These are phyloP conservation scores for Ilex asprella DNA, from an alignment of 257 asterid species.

Conservation along the genomic window DNA sequence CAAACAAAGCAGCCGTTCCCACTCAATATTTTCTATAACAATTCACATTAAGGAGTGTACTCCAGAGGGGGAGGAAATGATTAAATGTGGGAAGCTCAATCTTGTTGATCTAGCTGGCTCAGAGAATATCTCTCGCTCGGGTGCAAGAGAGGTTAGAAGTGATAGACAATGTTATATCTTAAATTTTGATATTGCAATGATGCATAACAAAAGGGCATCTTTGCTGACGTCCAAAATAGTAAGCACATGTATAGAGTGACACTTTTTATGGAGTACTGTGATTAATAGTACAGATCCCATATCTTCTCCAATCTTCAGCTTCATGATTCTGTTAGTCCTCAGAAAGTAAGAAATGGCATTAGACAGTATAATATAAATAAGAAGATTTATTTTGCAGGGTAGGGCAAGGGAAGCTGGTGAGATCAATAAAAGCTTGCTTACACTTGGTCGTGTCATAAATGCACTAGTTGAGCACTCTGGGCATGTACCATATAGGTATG, in stretches of 20 bases:
- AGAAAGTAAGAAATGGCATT: neutral
- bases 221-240: neutral
- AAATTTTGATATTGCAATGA: neutral
- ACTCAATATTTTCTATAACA: conserved; percentile 89
- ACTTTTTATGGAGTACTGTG: neutral
- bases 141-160: conserved; percentile 88
- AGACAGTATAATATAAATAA: neutral
- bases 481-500: conserved; percentile 90
- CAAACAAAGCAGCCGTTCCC: conserved; percentile 99
- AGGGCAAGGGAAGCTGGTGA: conserved; percentile 99
- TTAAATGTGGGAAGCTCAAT: conserved; percentile 94
- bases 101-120: conserved; percentile 99
- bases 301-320: neutral
- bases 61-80: conserved; percentile 98
- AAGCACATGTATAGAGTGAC: neutral
- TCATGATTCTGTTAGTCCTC: neutral
- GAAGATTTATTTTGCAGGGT: conserved; percentile 48
- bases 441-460: conserved; percentile 94
- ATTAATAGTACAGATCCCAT: no score
- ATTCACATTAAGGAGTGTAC: conserved; percentile 96
- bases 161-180: neutral
- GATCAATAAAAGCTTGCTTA: conserved; percentile 96
- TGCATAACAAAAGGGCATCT: no score
- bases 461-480: conserved; percentile 98
- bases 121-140: conserved; percentile 95